Base-by-base conservation (phyloP, 2,329 filamentous ascomycete species). In the Purpureocillium lavendulum region DNA sequence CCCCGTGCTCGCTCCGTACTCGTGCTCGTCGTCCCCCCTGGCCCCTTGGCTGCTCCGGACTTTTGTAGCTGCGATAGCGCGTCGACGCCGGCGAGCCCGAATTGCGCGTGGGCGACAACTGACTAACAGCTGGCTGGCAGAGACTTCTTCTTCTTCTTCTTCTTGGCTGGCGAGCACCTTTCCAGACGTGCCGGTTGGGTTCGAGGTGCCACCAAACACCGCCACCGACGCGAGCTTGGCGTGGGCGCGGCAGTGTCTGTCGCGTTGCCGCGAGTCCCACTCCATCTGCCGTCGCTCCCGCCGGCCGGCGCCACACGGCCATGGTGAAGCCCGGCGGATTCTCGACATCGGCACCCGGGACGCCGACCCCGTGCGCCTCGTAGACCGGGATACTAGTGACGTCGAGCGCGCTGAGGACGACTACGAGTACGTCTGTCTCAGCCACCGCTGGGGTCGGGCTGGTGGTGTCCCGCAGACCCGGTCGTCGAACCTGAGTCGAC, bases 361-460 rank as follows among this genome's bases (percentile, higher is more conserved):
- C 33, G 33, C 4, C 33, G 14, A 35, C 24, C 15, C 32, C 7
- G 32, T 34, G 15, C 21, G 21, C 21, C 21, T 26, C 10, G 21
- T 26, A 26, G 21, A 26, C 6, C 21, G 10, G 10, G 10, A 10
- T 10, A 10, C 5, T 10, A 10, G 10, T 10, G 21, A 10, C 21
- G 21, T 6, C 21, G 21, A 26, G 6, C 6, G 10, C 21, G 21
- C 5, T 26, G 21, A 26, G 21, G 21, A 26, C 21, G 5, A 26
- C 21, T 10, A 5, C 21, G 21, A 26, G 21, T 43, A 43, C 34
- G 36, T 30, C 12, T 45, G 45, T 26, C 29, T 47, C 7, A 50
- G 46, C 18, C 42, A 52, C 17, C 44, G 45, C 5, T 52, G 49
- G 45, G 44, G 47, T 10, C 29, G 14, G 2, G 40, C 21, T 12